Base-by-base conservation (phyloP, 2,329 filamentous ascomycete species). In the Aspergillus fumigatus region DNA sequence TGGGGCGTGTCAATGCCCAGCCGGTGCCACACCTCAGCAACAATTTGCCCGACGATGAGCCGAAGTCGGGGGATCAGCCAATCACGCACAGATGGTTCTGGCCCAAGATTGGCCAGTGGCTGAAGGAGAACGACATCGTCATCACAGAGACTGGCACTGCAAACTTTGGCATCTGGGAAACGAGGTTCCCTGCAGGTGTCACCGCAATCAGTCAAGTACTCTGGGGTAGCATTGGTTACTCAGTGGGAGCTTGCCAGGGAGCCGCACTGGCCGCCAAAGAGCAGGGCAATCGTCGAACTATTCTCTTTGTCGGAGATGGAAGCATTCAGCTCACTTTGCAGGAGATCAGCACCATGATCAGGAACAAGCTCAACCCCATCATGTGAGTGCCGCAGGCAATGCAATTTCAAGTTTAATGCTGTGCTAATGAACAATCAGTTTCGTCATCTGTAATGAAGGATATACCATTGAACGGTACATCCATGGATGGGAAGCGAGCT, bases 401-500 rank as follows among this genome's bases (percentile, higher is more conserved):
- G 7, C 21, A n/a, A 6, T 9, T 9, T 23, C 23, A 19, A 4
- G 3, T 3, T 19, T 10, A 29, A 29, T 19, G 9, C 14, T 25
- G 10, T 54, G 85, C 84, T 65, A 21, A 66, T 48, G 27, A 17
- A 21, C 17, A 9, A 17, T 7, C 27, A 73, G 71, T 60, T 93
- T 96, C 71, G 81, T 94, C 60, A 88, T 96, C 63, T 91, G 89
- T 80, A 95, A 95, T 71, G 85, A 92, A 43, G 92, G 92, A 10
- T 96, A 89, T 76, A 94, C 91, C 9, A 94, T 95, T 70, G 92
- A 96, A 76, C 85, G 92, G 29, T 89, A 85, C 71, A 95, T 96
- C 67, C 91, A 96, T 73, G 90, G 90, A 53, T 88, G 88, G 85
- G 79, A 92, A 8, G 89, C 84, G 32, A 71, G 70, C 26, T 96